Conservation (phyloP, 805 yeast genomes). For the Blastobotrys robertii region DNA sequence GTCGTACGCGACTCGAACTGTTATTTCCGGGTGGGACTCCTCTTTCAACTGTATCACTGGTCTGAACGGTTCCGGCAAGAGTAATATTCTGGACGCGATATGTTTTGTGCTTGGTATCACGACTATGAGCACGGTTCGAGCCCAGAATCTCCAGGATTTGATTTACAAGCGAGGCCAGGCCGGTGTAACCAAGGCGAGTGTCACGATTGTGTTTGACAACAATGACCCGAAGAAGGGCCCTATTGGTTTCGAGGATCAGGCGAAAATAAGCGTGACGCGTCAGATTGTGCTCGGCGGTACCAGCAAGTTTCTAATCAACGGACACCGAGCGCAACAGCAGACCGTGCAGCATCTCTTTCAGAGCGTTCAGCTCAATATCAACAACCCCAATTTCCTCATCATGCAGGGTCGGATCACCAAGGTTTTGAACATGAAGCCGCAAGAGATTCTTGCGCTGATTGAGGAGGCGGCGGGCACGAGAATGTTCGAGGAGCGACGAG, state of each 20-base stretch:
- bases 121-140: slow-evolving; percentile 90
- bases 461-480: slow-evolving; percentile 99
- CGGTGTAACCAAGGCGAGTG: slow-evolving; percentile 94
- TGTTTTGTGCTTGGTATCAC: slow-evolving; percentile 97
- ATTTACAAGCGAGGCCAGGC: slow-evolving; percentile 98
- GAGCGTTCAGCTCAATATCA: slow-evolving; percentile 89
- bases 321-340: slow-evolving; percentile 92
- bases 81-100: slow-evolving; percentile 91
- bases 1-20: slow-evolving; percentile 94
- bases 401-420: slow-evolving; percentile 99
- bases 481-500: slow-evolving; percentile 88
- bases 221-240: slow-evolving; percentile 68
- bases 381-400: slow-evolving; percentile 91
- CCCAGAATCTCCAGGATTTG: slow-evolving; percentile 83
- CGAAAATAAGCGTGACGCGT: slow-evolving; percentile 82
- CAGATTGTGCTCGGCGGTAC: slow-evolving; percentile 87
- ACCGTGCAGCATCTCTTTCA: slow-evolving; percentile 85
- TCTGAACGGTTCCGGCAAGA: slow-evolving; percentile 93
- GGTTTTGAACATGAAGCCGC: slow-evolving; percentile 91
- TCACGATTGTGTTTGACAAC: slow-evolving; percentile 91
- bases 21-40: slow-evolving; percentile 89
- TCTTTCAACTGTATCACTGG: slow-evolving; percentile 98
- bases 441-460: slow-evolving; percentile 77
- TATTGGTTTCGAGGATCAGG: slow-evolving; percentile 69
- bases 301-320: slow-evolving; percentile 85